Evolutionary conservation across 1,284 basidiomycete genomes (phyloP), one percentile per base, ranked within the genome.

Genomic region (Mycena sp.): DNA sequence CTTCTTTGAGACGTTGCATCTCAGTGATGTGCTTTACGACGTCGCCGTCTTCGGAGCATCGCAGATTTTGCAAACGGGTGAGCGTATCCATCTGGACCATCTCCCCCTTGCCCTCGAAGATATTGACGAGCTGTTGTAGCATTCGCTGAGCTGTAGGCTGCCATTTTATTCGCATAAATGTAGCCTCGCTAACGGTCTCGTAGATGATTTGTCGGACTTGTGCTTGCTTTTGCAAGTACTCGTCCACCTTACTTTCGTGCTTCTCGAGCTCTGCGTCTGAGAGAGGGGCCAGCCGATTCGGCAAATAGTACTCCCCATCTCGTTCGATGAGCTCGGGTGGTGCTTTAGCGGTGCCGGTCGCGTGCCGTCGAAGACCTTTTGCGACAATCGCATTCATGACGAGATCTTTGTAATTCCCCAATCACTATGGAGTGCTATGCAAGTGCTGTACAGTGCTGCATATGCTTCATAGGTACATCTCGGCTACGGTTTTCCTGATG

Each of bases 361-460:
- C 45, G 58, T 79, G 74, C 29, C 66, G 56, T 28, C 50, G 61
- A 23, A 74, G 59, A 6, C 74, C 74, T 52, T 71, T 71, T 11
- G 69, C 60, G 4, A 48, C 63, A 6, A 78, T 40, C 12, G 63
- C 56, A 28, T 68, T 75, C 37, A 62, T 26, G 12, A 71, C 64
- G 16, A 66, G 43, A 17, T 70, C 71, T 53, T 75, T 74, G 67
- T 75, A 79, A 3, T 64, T 73, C 12, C 71, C 76, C 77, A 79
- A 56, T 80, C n/a, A n/a, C n/a, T n/a, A n/a, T n/a, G n/a, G n/a
- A n/a, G n/a, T n/a, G n/a, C n/a, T n/a, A n/a, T n/a, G n/a, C n/a
- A n/a, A n/a, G n/a, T n/a, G n/a, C n/a, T n/a, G n/a, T n/a, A n/a
- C n/a, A n/a, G n/a, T n/a, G n/a, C n/a, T n/a, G n/a, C n/a, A n/a